Evolutionary conservation across 768 basidiomycete genomes (phyloP), one percentile per base, ranked within the genome.

Genomic region (Hemileccinum impolitum): DNA sequence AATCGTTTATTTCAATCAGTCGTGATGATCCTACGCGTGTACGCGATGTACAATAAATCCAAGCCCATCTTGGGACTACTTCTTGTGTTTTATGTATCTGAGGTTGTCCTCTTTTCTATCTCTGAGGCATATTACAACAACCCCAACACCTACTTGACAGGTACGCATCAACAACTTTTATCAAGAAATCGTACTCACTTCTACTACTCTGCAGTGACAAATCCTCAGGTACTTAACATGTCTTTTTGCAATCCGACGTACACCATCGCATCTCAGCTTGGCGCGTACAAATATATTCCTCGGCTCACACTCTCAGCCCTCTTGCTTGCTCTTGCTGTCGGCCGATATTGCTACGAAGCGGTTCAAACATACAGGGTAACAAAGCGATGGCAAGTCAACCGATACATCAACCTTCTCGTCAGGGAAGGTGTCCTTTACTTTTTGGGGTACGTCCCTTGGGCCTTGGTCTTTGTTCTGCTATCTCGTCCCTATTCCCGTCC

Each of bases 1-100:
- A 18, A 12, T 9, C 11, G 2, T 28, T 6, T 17, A 11, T 6
- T 15, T 6, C 28, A 2, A 43, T 15, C 34, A 63, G 61, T 62
- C 8, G 38, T 56, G 28, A 63, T 63, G 61, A 56, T 63, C 43
- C 26, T 63, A 7, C 56, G 61, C 0, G 50, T 64, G 12, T 64
- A 63, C 26, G 59, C 62, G n/a, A 49, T 64, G 47, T 63, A 63
- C 34, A 17, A 35, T 17, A 43, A 34, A 32, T 57, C 58, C 15
- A 57, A 15, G 47, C 23, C 39, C 12, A 23, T 62, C 26, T 39
- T 62, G 8, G 39, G 44, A 8, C n/a, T 51, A 18, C 53, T 62
- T 10, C 51, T 63, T 4, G 40, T 42, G 15, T 8, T 55, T 23
- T 62, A 59, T 12, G 39, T 12, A 8, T n/a, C 35, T 6, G 49